Percentiles rank a stretch among this genome's conserved stretches.
phyloP scores from a whole-genome alignment of 306 rosid species.

The Fragaria nilgerrensis region DNA sequence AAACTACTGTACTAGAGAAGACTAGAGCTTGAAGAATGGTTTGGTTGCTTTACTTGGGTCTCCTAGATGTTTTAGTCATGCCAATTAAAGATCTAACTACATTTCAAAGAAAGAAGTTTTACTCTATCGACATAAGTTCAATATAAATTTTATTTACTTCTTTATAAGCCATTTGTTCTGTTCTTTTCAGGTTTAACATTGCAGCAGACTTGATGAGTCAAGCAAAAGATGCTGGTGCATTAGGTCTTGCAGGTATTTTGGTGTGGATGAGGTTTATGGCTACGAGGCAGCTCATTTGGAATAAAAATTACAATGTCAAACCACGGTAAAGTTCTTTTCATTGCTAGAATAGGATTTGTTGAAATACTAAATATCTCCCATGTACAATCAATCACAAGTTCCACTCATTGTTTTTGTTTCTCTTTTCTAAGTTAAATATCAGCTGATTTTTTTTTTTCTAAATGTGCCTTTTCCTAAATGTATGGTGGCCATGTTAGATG shows the following conservation, averaged over 20 bases:
- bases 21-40: not conserved
- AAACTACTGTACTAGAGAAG: slow-evolving; percentile 7
- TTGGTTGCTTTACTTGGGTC: not conserved
- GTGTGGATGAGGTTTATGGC: slow-evolving; percentile 99
- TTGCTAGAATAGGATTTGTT: slow-evolving; percentile 15
- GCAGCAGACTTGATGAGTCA: slow-evolving; percentile 78
- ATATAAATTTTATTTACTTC: not conserved
- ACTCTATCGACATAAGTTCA: not conserved
- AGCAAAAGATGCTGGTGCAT: slow-evolving; percentile 74
- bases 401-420: not conserved
- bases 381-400: slow-evolving; percentile 1
- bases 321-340: slow-evolving; percentile 68
- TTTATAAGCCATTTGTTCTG: slow-evolving; percentile 17
- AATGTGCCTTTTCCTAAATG: not conserved
- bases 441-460: not conserved
- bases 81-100: not conserved
- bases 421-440: slow-evolving; percentile 13
- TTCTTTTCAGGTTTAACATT: slow-evolving; percentile 77
- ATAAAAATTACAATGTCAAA: slow-evolving; percentile 97
- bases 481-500: slow-evolving; percentile 12
- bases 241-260: slow-evolving; percentile 81
- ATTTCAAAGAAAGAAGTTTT: not conserved
- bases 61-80: not conserved
- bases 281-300: slow-evolving; percentile 95
- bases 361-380: slow-evolving; percentile 8